phyloP scores from a whole-genome alignment of 352 stramenopile species.

The Phytophthora brassicae region DNA sequence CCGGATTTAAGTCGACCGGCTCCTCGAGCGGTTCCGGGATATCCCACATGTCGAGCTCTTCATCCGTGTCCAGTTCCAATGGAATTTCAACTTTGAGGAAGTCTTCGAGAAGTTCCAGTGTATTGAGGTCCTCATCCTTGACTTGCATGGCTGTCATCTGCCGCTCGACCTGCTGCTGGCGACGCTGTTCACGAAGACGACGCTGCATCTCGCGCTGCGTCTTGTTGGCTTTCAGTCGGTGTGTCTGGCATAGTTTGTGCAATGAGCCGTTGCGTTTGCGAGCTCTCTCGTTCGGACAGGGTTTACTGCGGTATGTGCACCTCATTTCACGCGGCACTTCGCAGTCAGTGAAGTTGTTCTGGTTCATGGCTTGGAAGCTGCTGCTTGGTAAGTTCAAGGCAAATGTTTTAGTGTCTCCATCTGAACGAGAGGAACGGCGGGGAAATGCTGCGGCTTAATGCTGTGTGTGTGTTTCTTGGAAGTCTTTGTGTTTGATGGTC shows the following conservation, averaged over 20 bases:
- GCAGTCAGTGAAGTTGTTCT: slow-evolving; percentile 12
- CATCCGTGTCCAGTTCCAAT: slow-evolving; percentile 32
- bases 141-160: slow-evolving; percentile 22
- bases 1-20: slow-evolving; percentile 27
- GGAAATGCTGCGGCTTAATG: neutral
- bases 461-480: slow-evolving; percentile 1
- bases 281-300: slow-evolving; percentile 46
- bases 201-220: slow-evolving; percentile 54
- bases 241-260: slow-evolving; percentile 54
- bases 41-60: slow-evolving; percentile 36
- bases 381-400: slow-evolving; percentile 21
- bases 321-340: slow-evolving; percentile 28
- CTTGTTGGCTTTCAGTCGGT: slow-evolving; percentile 58
- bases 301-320: slow-evolving; percentile 55
- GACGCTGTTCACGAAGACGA: slow-evolving; percentile 31
- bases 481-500: neutral
- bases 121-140: slow-evolving; percentile 16
- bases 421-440: neutral
- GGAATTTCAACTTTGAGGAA: slow-evolving; percentile 29
- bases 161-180: slow-evolving; percentile 24
- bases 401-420: slow-evolving; percentile 27
- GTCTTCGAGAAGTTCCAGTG: slow-evolving; percentile 28
- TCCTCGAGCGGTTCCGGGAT: slow-evolving; percentile 30
- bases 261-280: slow-evolving; percentile 50
- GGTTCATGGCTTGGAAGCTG: slow-evolving; percentile 17